phyloP scores from a whole-genome alignment of 2,329 filamentous ascomycete genomes.

The Gnomoniopsis sp. region DNA sequence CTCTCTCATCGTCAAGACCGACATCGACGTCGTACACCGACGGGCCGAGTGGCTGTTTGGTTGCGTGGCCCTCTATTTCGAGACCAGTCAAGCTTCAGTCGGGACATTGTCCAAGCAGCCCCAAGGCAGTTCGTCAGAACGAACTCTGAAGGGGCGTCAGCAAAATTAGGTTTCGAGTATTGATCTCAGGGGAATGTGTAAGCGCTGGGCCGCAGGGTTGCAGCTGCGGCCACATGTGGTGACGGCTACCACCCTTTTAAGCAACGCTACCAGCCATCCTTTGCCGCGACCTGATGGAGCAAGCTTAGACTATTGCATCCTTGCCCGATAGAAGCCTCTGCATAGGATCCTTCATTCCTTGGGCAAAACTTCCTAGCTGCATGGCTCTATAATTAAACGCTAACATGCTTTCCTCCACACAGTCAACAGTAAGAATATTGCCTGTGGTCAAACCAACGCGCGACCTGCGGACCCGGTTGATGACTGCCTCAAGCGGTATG shows the following conservation, averaged over 20 bases:
- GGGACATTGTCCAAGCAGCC: too few relatives aligned
- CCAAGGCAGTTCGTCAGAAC: not conserved
- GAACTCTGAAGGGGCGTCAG: not conserved
- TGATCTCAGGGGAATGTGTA: conserved; percentile 3
- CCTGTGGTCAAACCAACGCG: conserved; percentile 71
- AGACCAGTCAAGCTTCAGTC: not conserved
- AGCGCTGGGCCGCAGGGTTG: conserved; percentile 6
- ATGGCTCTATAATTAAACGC: conserved; percentile 3
- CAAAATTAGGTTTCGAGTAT: not conserved
- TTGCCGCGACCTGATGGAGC: conserved; percentile 4
- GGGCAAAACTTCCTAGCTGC: not conserved
- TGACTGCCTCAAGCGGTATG: conserved; percentile 71
- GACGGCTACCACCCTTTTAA: not conserved
- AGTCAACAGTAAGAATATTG: conserved; percentile 67
- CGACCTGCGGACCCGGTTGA: conserved; percentile 77
- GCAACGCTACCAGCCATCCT: conserved; percentile 4
- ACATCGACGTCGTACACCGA: not conserved
- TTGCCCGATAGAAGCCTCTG: conserved; percentile 3
- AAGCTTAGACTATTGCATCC: conserved; percentile 3
- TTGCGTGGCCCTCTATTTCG: conserved; percentile 4
- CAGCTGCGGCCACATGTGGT: conserved; percentile 4
- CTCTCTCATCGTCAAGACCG: conserved; percentile 6
- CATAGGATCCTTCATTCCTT: conserved; percentile 3
- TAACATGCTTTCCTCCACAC: conserved; percentile 20
- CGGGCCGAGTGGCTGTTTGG: not conserved